Evolutionary conservation across 805 yeast genomes (phyloP), one percentile per base, ranked within the genome.

Genomic region (Allodekkera sacchari): DNA sequence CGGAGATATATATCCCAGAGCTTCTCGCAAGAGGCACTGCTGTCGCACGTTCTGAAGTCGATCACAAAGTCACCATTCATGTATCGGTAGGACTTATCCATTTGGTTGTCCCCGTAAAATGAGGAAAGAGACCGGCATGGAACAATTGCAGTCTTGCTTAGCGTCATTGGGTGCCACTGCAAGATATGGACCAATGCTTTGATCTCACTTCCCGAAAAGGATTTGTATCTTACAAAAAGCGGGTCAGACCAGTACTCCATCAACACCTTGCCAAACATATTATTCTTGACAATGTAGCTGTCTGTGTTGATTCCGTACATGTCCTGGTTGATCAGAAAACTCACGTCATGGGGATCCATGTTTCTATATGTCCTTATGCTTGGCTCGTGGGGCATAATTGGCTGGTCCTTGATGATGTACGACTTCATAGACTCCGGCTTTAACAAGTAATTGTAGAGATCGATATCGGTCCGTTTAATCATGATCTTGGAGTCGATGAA

Each of bases 161-260:
- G 64, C 18, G 82, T 59, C 18, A 71, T 74, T 9, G 96, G 95
- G 52, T 89, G 98, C 98, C 97, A 92, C 56, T 85, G 96, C 44
- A 87, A 63, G 27, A 87, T 64, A 52, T 92, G 97, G n/a, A 83
- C 71, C 26, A 89, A 50, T 1, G 92, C 88, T n/a, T 70, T 66
- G 36, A 72, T 74, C 5, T 76, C 80, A 33, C 70, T 69, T 30
- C 55, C 53, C 10, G 70, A 69, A 57, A 83, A 83, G 35, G 68
- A 68, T n/a, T 57, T 56, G 57, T 81, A 85, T 30, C 69, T 66
- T 50, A 83, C 68, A 50, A 74, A 77, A 29, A 85, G 64, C 16
- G 76, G 74, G 51, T 84, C 92, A 21, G 69, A 54, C 87, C 95
- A 80, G 42, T 73, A 68, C 52, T 87, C 96, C n/a, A 88, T 46